A percentile compares a stretch with the other conserved stretches of the same genome.
Conservation (phyloP, 2,329 filamentous ascomycete genomes). For the Metarhizium brunneum region DNA sequence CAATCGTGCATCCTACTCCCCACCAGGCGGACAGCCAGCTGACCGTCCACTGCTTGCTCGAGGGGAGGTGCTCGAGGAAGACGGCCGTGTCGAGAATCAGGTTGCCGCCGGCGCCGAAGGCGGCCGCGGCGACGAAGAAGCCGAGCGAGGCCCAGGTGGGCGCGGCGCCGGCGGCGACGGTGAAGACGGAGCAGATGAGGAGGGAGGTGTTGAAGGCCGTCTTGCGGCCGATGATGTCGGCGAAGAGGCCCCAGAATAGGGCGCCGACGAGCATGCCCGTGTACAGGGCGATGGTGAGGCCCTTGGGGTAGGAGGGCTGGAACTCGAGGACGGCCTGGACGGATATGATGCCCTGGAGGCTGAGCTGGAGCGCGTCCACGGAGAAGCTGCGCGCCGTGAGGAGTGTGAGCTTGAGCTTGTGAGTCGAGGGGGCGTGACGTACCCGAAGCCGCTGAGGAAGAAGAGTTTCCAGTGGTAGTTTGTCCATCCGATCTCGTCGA, state of each 20-base stretch:
- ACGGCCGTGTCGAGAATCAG: constrained; percentile 51
- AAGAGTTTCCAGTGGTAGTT: no score
- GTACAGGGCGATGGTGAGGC: constrained; percentile 51
- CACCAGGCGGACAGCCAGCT: no score
- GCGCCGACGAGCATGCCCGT: constrained; percentile 35
- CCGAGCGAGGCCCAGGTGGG: no score
- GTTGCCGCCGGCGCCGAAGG: constrained; percentile 57
- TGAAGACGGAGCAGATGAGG: no score
- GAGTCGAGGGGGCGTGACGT: no score
- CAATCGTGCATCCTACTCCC: no score
- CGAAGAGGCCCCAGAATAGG: constrained; percentile 38
- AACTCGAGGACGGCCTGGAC: constrained; percentile 50
- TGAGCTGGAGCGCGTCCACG: constrained; percentile 35
- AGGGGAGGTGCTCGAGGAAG: constrained; percentile 18
- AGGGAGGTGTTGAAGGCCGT: constrained; percentile 55
- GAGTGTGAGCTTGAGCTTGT: not conserved
- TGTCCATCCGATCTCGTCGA: no score
- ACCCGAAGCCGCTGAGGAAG: no score
- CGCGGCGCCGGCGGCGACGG: no score
- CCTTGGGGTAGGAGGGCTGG: constrained; percentile 41
- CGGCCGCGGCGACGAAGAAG: constrained; percentile 18
- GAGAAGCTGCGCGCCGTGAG: constrained; percentile 3
- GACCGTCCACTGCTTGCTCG: constrained; percentile 29
- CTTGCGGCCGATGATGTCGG: constrained; percentile 37
- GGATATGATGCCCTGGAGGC: constrained; percentile 54